These are phyloP conservation scores for Petasospora rhodanensis DNA, from an alignment of 1,139 yeast species.

Conservation along the genomic window DNA sequence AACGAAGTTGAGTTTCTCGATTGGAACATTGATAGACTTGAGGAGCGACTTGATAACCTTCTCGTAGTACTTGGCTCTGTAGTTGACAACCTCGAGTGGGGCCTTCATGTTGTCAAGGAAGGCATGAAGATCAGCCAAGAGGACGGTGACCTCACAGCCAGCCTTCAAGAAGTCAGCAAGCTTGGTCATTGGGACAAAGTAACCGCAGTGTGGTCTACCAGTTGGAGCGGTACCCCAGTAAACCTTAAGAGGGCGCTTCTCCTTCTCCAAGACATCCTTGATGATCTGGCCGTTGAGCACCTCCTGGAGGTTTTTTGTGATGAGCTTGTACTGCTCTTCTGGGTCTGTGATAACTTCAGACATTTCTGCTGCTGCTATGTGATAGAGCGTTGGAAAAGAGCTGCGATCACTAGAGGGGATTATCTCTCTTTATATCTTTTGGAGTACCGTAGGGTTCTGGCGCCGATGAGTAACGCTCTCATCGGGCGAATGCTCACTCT, in stretches of 20 bases:
- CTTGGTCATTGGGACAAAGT: constrained; percentile 34
- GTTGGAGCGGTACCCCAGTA: constrained; percentile 68
- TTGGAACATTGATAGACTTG: constrained; percentile 82
- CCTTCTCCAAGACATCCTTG: constrained; percentile 88
- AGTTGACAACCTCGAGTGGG: constrained; percentile 82
- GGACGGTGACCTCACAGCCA: constrained; percentile 89
- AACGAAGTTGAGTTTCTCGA: constrained; percentile 78
- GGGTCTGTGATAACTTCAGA: too few relatives aligned
- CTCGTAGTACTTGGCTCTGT: constrained; percentile 90
- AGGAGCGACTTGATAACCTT: constrained; percentile 77
- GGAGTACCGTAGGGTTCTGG: too few relatives aligned
- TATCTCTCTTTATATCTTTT: too few relatives aligned
- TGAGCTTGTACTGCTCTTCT: too few relatives aligned
- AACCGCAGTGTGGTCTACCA: constrained; percentile 69
- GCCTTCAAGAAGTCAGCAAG: constrained; percentile 93
- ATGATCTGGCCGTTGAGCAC: constrained; percentile 82
- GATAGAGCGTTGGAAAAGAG: too few relatives aligned
- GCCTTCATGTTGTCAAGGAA: constrained; percentile 98
- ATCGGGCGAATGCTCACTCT: too few relatives aligned
- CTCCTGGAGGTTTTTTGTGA: constrained; percentile 77
- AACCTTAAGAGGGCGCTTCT: constrained; percentile 70
- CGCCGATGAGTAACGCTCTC: too few relatives aligned
- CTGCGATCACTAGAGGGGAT: too few relatives aligned
- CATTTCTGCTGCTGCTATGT: too few relatives aligned
- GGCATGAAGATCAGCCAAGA: constrained; percentile 96